Percentiles rank a stretch among this genome's conserved stretches.
Conservation (phyloP, 1,139 yeast species). For the Geotrichum cucujoidarum region DNA sequence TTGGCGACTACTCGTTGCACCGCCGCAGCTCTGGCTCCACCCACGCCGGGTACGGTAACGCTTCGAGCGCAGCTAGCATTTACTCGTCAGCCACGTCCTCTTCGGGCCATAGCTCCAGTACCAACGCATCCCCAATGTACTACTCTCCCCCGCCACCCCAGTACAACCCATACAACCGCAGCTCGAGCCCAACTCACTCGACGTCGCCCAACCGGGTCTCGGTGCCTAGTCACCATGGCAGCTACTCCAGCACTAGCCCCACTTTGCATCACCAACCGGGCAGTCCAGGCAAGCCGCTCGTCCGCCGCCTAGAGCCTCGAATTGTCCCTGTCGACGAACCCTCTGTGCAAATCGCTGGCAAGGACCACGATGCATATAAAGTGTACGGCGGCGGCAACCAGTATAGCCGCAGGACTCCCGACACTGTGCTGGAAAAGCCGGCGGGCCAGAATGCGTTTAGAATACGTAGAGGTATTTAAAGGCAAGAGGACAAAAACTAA, state of each 20-base stretch:
- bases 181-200: slow-evolving; percentile 11
- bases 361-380: slow-evolving; percentile 5
- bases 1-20: not conserved
- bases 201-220: slow-evolving; percentile 17
- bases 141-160: slow-evolving; percentile 8
- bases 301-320: slow-evolving; percentile 15
- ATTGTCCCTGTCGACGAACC: slow-evolving; percentile 19
- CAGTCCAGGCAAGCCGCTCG: not conserved
- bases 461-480: slow-evolving; percentile 4
- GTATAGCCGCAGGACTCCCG: slow-evolving; percentile 3
- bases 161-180: slow-evolving; percentile 17
- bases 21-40: not conserved
- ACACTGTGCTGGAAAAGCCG: slow-evolving; percentile 22
- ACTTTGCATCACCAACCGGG: not conserved
- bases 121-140: slow-evolving; percentile 4
- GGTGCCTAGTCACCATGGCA: slow-evolving; percentile 4
- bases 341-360: slow-evolving; percentile 12
- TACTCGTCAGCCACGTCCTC: slow-evolving; percentile 13
- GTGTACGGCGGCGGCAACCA: slow-evolving; percentile 1
- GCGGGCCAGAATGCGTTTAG: slow-evolving; percentile 24
- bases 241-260: not conserved
- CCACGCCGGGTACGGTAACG: not conserved
- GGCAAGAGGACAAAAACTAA: no score
- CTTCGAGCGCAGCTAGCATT: slow-evolving; percentile 11
- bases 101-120: slow-evolving; percentile 9